A percentile compares a stretch with the other conserved stretches of the same genome.
phyloP scores from a whole-genome alignment of 208 protist genomes.

The Blastocrithidia nonstop region DNA sequence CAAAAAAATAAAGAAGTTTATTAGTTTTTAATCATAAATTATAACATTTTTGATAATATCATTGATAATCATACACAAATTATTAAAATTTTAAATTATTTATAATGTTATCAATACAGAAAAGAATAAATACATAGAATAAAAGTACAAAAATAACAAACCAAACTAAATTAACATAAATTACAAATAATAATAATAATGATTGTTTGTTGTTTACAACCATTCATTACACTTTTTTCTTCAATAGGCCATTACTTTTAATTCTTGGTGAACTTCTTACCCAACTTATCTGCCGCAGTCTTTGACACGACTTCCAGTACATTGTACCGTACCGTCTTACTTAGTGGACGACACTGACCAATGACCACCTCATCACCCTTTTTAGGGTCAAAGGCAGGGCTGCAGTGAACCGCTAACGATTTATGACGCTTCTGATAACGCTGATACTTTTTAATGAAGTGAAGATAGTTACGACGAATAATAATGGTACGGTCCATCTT shows the following conservation, averaged over 20 bases:
- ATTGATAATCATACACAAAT: neutral
- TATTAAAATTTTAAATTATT: neutral
- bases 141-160: neutral
- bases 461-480: slow-evolving; percentile 99
- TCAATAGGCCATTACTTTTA: too few species aligned
- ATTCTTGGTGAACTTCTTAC: slow-evolving; percentile 81
- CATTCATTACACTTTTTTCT: too few species aligned
- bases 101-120: neutral
- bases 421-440: slow-evolving; percentile 99
- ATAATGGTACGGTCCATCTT: slow-evolving; percentile 99
- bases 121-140: slow-evolving; percentile 5
- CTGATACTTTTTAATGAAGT: slow-evolving; percentile 99
- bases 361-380: slow-evolving; percentile 97
- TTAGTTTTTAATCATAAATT: neutral
- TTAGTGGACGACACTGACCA: slow-evolving; percentile 99
- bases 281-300: slow-evolving; percentile 69
- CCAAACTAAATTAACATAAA: neutral
- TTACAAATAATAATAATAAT: neutral
- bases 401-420: slow-evolving; percentile 97
- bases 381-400: slow-evolving; percentile 96
- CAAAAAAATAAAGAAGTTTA: neutral
- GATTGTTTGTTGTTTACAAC: too few species aligned
- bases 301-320: slow-evolving; percentile 92
- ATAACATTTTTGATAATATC: neutral
- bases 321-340: slow-evolving; percentile 99